Base-by-base conservation (phyloP, 257 asterid genomes). In the Phtheirospermum japonicum region DNA sequence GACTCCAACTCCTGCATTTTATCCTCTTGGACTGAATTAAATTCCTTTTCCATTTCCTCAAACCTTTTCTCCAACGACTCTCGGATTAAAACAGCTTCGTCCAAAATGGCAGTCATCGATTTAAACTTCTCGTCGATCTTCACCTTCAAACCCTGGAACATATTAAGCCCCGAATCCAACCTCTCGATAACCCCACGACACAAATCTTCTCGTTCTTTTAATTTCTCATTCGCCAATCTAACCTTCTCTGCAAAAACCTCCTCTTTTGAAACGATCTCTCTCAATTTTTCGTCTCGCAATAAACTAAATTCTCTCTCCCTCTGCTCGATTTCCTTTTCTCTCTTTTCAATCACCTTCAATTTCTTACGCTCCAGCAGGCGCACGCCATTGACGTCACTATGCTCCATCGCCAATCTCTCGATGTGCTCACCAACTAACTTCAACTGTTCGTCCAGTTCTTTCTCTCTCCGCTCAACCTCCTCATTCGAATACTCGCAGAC, bases 321-420 rank as follows among this genome's bases (percentile, higher is more conserved):
- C 66, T 34, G 52, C 68, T 46, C 75, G 36, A 69, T 43, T 20
- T 58, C 79, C n/a, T 52, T 54, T 49, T 76, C 73, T 66, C 50
- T 72, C 57, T 46, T 43, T 39, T 67, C 77, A 53, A 76, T 58
- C 63, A 59, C 81, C 64, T 45, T 64, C 73, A 68, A 65, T 28
- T 69, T 69, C 68, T 65, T 61, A 51, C 71, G 19, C 59, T 57
- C 50, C 65, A 26, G 32, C 50, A 23, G 9, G 65, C 70, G 37
- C 61, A 60, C 32, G 17, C 13, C 65, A 12, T 61, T 64, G 4
- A 26, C 65, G 61, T 66, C 53, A 9, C 20, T 17, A 45, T 50
- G 65, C 1, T 67, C 52, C 6, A 7, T 61, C 69, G 73, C 82
- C 76, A 77, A 57, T 0, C 58, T 60, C 50, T 69, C 66, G n/a